Conservation (phyloP, 139 green algal species). For the Chlorella sp. region DNA sequence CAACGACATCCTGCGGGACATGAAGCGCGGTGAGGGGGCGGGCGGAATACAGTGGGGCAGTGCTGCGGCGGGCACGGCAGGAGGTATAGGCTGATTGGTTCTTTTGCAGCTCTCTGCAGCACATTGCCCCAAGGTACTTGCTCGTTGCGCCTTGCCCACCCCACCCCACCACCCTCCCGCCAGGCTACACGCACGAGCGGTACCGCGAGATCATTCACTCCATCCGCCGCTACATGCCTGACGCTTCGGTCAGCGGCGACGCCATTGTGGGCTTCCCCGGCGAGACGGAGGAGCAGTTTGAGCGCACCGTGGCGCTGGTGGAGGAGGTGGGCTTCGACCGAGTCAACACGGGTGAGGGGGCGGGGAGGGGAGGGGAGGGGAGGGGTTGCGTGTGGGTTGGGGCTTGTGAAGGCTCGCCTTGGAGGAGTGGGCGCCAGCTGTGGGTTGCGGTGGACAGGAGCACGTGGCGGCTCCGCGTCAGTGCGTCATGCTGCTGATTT, state of each 20-base stretch:
- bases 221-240: constrained; percentile 94
- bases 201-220: constrained; percentile 94
- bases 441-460: background rate
- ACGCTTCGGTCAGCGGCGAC: constrained; percentile 92
- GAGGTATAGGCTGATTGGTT: background rate
- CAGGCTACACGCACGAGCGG: constrained; percentile 84
- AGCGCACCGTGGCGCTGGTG: constrained; percentile 83
- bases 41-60: background rate
- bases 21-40: constrained; percentile 67
- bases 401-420: background rate
- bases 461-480: no score
- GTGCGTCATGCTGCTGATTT: no score
- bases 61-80: background rate
- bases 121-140: background rate
- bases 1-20: constrained; percentile 91
- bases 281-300: constrained; percentile 97
- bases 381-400: background rate
- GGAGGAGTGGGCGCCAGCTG: background rate
- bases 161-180: background rate
- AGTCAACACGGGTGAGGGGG: constrained; percentile 86
- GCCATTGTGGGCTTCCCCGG: constrained; percentile 97
- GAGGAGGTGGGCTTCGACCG: constrained; percentile 92
- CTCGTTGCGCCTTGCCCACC: background rate
- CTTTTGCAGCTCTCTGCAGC: no score
- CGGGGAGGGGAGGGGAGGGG: background rate